Evolutionary conservation across 208 protist genomes (phyloP), one percentile per base, ranked within the genome.

Genomic region (Trypanosoma congolense): DNA sequence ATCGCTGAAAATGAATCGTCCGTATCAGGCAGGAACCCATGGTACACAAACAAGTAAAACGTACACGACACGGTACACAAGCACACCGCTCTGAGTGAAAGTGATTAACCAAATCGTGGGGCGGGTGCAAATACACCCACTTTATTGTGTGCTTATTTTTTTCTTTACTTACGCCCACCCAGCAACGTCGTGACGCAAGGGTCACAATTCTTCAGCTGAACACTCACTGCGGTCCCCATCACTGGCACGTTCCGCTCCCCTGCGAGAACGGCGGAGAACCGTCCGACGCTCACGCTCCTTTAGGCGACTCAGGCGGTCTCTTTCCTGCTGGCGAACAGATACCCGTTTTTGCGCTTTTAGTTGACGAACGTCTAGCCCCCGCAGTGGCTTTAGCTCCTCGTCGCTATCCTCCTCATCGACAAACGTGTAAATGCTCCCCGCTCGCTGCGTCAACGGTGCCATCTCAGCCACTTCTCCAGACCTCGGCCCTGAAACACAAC

Each of bases 271-370:
- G 16, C 80, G 61, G 4, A 83, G 38, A 1, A 68, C 67, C 19
- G 80, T 79, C 25, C 80, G 65, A 18, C 80, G 62, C 36, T 87
- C 80, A 10, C 80, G 71, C 46, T 87, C 80, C 16, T 73, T 67
- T 38, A 87, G 30, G 49, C 54, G 50, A 22, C 53, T 41, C 24
- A 88, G n/a, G 18, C 48, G 65, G 18, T 83, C 70, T 24, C 68
- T 53, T 24, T 75, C 45, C 29, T 81, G 61, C 6, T 61, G 68
- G 16, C 61, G 43, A 10, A 41, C 18, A 35, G 48, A 26, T 12
- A 38, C 38, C 9, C 31, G 26, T n/a, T 77, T 56, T 22, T 56
- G 56, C 30, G 62, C 56, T 29, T 81, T 73, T 30, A 88, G 56
- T 22, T 77, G 53, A 9, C 78, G 60, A 25, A 73, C 56, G 42